Evolutionary conservation across 805 yeast genomes (phyloP).

Genomic region (Suhomyces sp.): DNA sequence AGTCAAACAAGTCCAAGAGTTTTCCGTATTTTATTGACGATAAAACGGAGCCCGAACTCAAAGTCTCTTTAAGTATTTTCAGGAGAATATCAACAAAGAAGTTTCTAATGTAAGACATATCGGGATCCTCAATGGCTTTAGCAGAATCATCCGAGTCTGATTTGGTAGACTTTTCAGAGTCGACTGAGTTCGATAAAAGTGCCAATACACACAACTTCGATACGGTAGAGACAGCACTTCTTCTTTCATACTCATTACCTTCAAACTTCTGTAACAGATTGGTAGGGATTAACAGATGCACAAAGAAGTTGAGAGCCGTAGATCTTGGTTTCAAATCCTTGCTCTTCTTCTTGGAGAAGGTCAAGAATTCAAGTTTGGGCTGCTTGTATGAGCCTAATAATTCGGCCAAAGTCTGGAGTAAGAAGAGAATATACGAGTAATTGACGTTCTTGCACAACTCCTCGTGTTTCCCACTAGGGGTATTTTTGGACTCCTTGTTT

Average conservation of each 20-base stretch:
- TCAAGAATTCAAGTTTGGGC: constrained; percentile 76
- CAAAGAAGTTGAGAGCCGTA: constrained; percentile 70
- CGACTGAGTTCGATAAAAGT: constrained; percentile 50
- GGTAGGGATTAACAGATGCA: constrained; percentile 70
- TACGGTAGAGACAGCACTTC: constrained; percentile 53
- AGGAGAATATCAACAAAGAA: constrained; percentile 67
- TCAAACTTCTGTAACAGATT: constrained; percentile 33
- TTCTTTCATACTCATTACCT: constrained; percentile 48
- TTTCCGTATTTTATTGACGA: constrained; percentile 52
- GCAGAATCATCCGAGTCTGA: constrained; percentile 22
- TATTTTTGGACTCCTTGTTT: constrained; percentile 13
- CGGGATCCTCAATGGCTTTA: constrained; percentile 50
- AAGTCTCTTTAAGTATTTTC: constrained; percentile 57
- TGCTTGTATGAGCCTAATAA: constrained; percentile 73
- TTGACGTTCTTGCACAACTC: constrained; percentile 19
- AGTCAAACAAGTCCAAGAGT: constrained; percentile 50
- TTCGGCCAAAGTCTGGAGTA: constrained; percentile 68
- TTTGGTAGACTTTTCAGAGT: constrained; percentile 32
- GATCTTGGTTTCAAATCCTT: constrained; percentile 62
- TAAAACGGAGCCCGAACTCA: constrained; percentile 13
- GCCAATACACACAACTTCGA: constrained; percentile 62
- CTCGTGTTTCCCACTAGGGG: constrained; percentile 6
- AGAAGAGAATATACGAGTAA: constrained; percentile 64
- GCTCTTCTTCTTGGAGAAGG: constrained; percentile 60
- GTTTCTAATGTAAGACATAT: constrained; percentile 68